Base-by-base conservation (phyloP, 2,329 filamentous ascomycete genomes). In the Trichocomaceae sp. region DNA sequence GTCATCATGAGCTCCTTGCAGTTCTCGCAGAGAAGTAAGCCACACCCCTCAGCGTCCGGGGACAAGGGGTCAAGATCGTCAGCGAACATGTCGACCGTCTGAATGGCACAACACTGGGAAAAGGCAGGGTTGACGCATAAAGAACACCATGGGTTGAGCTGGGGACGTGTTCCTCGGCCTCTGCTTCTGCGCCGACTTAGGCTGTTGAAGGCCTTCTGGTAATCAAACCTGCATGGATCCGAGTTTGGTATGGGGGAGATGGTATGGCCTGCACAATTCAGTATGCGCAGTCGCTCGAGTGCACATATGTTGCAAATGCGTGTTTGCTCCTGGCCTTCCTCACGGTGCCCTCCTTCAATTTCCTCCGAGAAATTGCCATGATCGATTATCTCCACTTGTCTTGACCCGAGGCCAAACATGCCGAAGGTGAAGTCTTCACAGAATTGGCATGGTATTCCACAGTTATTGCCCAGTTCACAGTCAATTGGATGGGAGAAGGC, bases 221-320 rank as follows among this genome's bases (percentile, higher is more conserved):
- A 60, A 46, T 68, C 61, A n/a, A 63, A 61, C 1, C 53, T 59
- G 9, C 44, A 45, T 8, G 46, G 13, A 29, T 60, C 50, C 1
- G 61, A 48, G 6, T 58, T 57, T 9, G 58, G 45, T 13, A 74
- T 59, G 3, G 61, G 62, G 8, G 57, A 53, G 8, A 75, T 58
- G 0, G 57, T 48, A 58, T 75, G 69, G 4, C 59, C 57, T 1
- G 58, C 20, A 57, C 75, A 77, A 13, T 62, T 57, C 19, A 69
- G 58, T n/a, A 75, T 69, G 8, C 57, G 49, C 17, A 73, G 45
- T 13, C 72, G 61, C 7, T 62, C 57, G 9, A 64, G 58, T 2
- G 69, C 72, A 60, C 74, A 77, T 1, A 39, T 31, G 1, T 58
- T 55, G 59, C 75, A 78, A 60, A 77, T 70, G 2, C 63, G 61